These are phyloP conservation scores for Pisolithus tinctorius DNA, from an alignment of 768 basidiomycete genomes.

Conservation along the genomic window DNA sequence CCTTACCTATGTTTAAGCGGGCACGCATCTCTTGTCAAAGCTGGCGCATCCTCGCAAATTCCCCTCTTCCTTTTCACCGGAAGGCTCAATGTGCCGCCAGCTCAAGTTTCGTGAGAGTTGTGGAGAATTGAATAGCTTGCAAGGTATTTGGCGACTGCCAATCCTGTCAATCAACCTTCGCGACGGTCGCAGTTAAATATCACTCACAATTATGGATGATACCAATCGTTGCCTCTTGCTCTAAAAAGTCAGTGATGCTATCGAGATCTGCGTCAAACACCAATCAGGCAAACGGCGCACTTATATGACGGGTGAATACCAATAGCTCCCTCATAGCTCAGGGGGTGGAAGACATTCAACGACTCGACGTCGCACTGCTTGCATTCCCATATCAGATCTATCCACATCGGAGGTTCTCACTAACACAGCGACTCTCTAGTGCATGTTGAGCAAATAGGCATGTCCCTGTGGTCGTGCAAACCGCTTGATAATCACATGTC, in stretches of 20 bases:
- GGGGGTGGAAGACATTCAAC: constrained; percentile 84
- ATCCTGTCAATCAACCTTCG: not conserved
- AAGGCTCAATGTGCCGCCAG: constrained; percentile 62
- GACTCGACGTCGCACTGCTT: constrained; percentile 75
- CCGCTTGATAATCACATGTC: constrained; percentile 43
- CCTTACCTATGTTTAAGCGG: constrained; percentile 47
- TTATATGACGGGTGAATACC: constrained; percentile 32
- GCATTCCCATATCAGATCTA: constrained; percentile 89
- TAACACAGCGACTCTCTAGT: constrained; percentile 82
- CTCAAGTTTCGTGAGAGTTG: constrained; percentile 74
- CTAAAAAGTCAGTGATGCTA: constrained; percentile 74
- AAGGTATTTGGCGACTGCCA: constrained; percentile 85
- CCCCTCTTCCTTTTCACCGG: constrained; percentile 69
- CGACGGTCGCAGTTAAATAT: not conserved
- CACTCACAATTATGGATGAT: constrained; percentile 88
- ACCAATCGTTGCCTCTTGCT: constrained; percentile 87
- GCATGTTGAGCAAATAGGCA: constrained; percentile 40
- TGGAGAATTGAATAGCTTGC: constrained; percentile 69
- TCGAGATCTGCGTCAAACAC: constrained; percentile 60
- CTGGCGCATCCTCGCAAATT: constrained; percentile 75
- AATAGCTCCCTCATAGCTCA: constrained; percentile 89
- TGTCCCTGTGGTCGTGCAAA: not conserved
- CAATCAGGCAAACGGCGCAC: not conserved
- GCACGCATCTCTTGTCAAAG: constrained; percentile 51
- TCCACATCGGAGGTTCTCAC: constrained; percentile 81